Evolutionary conservation across 345 rosid genomes (phyloP).

Genomic region (Lepidium didymum): DNA sequence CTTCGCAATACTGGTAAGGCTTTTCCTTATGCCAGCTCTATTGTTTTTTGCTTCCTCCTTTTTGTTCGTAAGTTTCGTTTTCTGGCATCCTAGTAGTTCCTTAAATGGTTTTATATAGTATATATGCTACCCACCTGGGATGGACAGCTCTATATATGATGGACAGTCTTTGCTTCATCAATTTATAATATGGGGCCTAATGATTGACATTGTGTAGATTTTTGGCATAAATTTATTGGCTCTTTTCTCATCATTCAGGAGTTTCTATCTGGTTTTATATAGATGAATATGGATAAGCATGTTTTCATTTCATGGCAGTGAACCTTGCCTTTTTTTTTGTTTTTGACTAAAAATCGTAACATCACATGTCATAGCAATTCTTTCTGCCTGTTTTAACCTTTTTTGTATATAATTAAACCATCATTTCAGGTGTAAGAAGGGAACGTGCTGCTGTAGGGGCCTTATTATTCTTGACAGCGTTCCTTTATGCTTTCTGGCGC

Average conservation of each 20-base stretch:
- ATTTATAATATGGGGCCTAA: background rate
- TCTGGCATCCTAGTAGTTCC: background rate
- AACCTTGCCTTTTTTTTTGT: background rate
- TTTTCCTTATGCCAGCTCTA: background rate
- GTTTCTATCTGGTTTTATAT: background rate
- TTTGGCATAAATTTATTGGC: background rate
- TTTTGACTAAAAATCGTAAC: background rate
- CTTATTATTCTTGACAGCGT: constrained; percentile 72
- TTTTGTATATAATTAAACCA: background rate
- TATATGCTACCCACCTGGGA: background rate
- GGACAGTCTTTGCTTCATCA: background rate
- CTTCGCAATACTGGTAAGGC: constrained; percentile 77
- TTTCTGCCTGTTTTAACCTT: background rate
- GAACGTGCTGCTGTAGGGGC: constrained; percentile 93
- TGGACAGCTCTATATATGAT: background rate
- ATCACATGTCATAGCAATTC: background rate
- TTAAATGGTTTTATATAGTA: background rate
- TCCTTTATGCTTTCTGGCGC: constrained; percentile 97
- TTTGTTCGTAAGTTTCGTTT: background rate
- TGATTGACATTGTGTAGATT: background rate
- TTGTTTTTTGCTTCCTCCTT: background rate
- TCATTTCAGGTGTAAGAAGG: constrained; percentile 68
- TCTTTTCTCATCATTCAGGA: background rate
- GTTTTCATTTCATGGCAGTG: background rate
- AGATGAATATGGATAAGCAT: background rate